Evolutionary conservation across 2,329 filamentous ascomycete genomes (phyloP), one percentile per base, ranked within the genome.

Genomic region (Grosmannia huntii): DNA sequence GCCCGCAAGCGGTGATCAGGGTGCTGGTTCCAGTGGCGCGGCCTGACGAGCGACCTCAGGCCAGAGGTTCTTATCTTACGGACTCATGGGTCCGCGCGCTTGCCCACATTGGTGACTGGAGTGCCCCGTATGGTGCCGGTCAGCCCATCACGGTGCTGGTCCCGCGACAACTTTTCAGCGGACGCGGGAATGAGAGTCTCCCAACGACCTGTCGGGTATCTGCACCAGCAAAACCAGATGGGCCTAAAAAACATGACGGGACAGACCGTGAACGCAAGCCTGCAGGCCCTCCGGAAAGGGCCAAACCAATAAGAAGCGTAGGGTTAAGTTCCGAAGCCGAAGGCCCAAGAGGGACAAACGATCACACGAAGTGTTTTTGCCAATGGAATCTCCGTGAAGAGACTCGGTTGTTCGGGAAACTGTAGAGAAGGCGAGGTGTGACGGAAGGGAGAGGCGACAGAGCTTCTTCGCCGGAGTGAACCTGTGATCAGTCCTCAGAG

Each of bases 301-400:
- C n/a, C 21, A 53, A 16, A 16, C 89, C 87, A 87, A 83, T 76
- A 72, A 69, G 75, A 73, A 76, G 76, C 80, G 87, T 96, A 96
- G 91, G 91, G 91, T 95, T 96, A 95, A 91, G 88, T 91, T 91
- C 88, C 89, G 84, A 86, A 73, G 31, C 23, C n/a, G 36, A 27
- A 25, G 27, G 31, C 16, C 27, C 19, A 36, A 19, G 36, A 19
- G 51, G n/a, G 21, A 12, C 5, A n/a, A 33, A 27, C 51, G 36
- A 25, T 48, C 53, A 21, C 49, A 48, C 56, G 19, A 57, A 53
- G 50, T 25, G 36, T 53, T 41, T 50, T 19, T 19, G 49, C 14
- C 9, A 11, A 33, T 27, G 46, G 12, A 4, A 44, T 31, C 23
- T 25, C 51, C 10, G 53, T 49, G 16, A 41, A 19, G 50, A 19